phyloP scores from a whole-genome alignment of 805 yeast genomes.

The Wickerhamiella domercqiae region DNA sequence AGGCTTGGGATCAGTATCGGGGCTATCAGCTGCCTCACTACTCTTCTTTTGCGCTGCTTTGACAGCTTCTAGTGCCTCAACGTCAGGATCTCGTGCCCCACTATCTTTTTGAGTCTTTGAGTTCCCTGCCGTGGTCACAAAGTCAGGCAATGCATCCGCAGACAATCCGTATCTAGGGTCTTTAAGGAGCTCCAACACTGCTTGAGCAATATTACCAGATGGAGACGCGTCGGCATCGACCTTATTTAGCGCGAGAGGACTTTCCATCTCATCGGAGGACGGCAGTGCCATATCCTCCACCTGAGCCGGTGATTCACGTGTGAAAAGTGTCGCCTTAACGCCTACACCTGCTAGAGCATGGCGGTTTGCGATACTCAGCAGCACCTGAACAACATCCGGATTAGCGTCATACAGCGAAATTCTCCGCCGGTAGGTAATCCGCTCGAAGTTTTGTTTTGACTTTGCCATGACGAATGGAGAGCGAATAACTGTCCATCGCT shows the following conservation, averaged over 20 bases:
- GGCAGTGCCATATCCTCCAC: slow-evolving; percentile 17
- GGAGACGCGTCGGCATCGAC: slow-evolving; percentile 17
- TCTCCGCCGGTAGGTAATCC: slow-evolving; percentile 64
- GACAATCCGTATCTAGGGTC: slow-evolving; percentile 30
- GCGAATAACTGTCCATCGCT: slow-evolving; percentile 85
- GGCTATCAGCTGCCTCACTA: neutral
- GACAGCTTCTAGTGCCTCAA: too few species aligned
- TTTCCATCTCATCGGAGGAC: slow-evolving; percentile 13
- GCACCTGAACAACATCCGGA: slow-evolving; percentile 67
- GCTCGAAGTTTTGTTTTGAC: slow-evolving; percentile 83
- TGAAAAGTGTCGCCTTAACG: slow-evolving; percentile 54
- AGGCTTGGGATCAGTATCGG: neutral
- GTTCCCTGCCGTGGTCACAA: too few species aligned
- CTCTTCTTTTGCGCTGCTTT: too few species aligned
- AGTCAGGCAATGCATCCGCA: too few species aligned
- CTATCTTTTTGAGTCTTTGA: too few species aligned
- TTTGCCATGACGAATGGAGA: slow-evolving; percentile 92
- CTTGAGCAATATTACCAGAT: slow-evolving; percentile 39
- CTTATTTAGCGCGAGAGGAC: slow-evolving; percentile 17
- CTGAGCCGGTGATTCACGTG: slow-evolving; percentile 35
- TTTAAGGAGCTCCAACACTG: slow-evolving; percentile 54
- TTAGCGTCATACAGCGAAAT: slow-evolving; percentile 72
- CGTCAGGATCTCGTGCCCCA: too few species aligned
- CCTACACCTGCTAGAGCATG: slow-evolving; percentile 72
- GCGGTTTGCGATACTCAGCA: slow-evolving; percentile 55